Percentiles rank a stretch among this genome's conserved stretches.
These are phyloP conservation scores for Neurospora sp. DNA, from an alignment of 495 filamentous ascomycete genomes.

Conservation along the genomic window DNA sequence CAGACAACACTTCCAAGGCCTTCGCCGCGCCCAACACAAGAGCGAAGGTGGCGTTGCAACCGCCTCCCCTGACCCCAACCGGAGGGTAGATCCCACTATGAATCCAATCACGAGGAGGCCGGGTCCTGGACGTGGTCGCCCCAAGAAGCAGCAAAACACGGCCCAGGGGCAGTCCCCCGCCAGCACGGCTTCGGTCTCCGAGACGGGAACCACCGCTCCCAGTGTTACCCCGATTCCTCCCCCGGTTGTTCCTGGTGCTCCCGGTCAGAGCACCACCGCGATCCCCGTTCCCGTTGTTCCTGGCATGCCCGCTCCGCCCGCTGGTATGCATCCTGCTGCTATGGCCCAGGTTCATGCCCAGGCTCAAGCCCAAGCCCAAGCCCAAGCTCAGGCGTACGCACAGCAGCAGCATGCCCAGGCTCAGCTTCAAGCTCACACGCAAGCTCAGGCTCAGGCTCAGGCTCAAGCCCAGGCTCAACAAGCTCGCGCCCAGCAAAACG, in stretches of 20 bases:
- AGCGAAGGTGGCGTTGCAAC: constrained; percentile 17
- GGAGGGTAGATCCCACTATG: constrained; percentile 30
- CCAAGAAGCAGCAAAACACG: constrained; percentile 25
- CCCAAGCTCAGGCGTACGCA: background rate
- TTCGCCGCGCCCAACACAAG: constrained; percentile 37
- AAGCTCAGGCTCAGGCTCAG: background rate
- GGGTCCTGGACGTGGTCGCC: constrained; percentile 38
- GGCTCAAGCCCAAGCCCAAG: background rate
- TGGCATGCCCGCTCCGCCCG: background rate
- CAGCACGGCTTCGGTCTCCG: constrained; percentile 1
- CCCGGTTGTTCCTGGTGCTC: constrained; percentile 1
- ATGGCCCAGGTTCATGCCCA: background rate
- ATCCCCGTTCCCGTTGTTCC: constrained; percentile 1
- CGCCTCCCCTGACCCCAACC: constrained; percentile 9
- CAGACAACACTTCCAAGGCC: constrained; percentile 44
- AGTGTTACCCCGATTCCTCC: background rate
- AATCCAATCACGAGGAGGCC: constrained; percentile 42
- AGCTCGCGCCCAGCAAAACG: background rate
- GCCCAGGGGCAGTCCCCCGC: constrained; percentile 5
- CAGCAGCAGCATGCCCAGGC: background rate
- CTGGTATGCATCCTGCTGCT: background rate
- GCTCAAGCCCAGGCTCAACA: background rate
- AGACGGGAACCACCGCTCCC: background rate
- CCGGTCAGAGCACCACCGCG: background rate
- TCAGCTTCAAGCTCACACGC: background rate